These are phyloP conservation scores for Sugiyamaella castrensis DNA, from an alignment of 1,139 yeast species.

Conservation along the genomic window DNA sequence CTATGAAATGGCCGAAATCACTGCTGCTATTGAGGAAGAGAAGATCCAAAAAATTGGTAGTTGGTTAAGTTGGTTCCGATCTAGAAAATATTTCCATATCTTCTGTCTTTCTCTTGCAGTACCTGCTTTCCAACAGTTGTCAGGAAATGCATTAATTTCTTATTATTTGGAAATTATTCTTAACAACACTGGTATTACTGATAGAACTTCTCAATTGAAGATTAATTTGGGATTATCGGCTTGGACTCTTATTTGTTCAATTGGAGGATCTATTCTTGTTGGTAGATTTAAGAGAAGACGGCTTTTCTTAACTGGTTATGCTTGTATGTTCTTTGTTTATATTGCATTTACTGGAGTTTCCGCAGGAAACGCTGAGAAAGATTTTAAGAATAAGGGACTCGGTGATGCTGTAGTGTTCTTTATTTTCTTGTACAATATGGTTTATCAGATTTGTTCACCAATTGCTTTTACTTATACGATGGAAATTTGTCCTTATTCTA, in stretches of 20 bases:
- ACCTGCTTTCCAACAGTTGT: slow-evolving; percentile 23
- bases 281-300: slow-evolving; percentile 36
- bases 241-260: slow-evolving; percentile 79
- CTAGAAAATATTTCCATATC: slow-evolving; percentile 41
- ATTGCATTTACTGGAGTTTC: slow-evolving; percentile 30
- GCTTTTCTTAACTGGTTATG: slow-evolving; percentile 48
- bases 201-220: slow-evolving; percentile 19
- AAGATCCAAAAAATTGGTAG: slow-evolving; percentile 16
- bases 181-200: slow-evolving; percentile 24
- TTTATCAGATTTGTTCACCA: slow-evolving; percentile 23
- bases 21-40: slow-evolving; percentile 19
- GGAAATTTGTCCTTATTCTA: slow-evolving; percentile 43
- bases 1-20: slow-evolving; percentile 22
- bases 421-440: slow-evolving; percentile 26
- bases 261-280: slow-evolving; percentile 47
- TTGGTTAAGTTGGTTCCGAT: slow-evolving; percentile 38
- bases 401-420: slow-evolving; percentile 27
- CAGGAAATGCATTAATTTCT: slow-evolving; percentile 26
- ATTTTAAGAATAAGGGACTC: slow-evolving; percentile 21
- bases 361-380: slow-evolving; percentile 25
- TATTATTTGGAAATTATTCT: slow-evolving; percentile 23
- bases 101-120: slow-evolving; percentile 37
- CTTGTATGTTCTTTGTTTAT: slow-evolving; percentile 24
- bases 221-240: slow-evolving; percentile 42
- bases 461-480: slow-evolving; percentile 37